A percentile compares a stretch with the other conserved stretches of the same genome.
Conservation (phyloP, 2,329 filamentous ascomycete genomes). For the Coniochaeta pulveracea region DNA sequence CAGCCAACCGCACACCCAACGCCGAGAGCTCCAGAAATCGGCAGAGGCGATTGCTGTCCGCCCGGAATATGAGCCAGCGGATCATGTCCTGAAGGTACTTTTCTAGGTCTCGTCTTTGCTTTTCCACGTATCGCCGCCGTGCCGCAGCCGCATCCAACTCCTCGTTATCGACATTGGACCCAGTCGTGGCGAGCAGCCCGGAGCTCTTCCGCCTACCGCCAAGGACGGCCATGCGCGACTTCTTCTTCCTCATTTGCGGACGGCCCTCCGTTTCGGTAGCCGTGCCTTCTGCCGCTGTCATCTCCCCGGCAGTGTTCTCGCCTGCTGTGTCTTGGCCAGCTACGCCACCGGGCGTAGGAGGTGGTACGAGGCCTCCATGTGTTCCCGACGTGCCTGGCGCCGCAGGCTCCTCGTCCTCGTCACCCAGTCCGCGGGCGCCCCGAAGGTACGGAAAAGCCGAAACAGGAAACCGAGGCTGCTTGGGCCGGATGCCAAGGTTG, state of each 20-base stretch:
- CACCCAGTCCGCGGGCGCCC: slow-evolving; percentile 64
- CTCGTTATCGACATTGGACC: slow-evolving; percentile 28
- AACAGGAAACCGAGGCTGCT: slow-evolving; percentile 81
- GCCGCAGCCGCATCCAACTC: slow-evolving; percentile 44
- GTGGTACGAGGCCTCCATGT: no score
- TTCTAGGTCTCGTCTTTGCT: slow-evolving; percentile 76
- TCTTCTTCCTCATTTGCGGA: slow-evolving; percentile 27
- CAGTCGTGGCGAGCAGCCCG: slow-evolving; percentile 33
- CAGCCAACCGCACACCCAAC: slow-evolving; percentile 82
- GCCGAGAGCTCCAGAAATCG: slow-evolving; percentile 94
- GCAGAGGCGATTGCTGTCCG: slow-evolving; percentile 90
- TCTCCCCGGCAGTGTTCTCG: slow-evolving; percentile 30
- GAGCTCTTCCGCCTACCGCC: slow-evolving; percentile 43
- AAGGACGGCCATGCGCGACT: slow-evolving; percentile 41
- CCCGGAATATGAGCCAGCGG: slow-evolving; percentile 89
- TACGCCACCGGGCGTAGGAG: no score
- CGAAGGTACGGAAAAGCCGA: slow-evolving; percentile 85
- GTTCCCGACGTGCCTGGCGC: slow-evolving; percentile 26
- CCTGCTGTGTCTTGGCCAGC: slow-evolving; percentile 23
- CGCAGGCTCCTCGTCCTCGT: slow-evolving; percentile 65
- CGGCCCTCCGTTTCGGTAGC: slow-evolving; percentile 57
- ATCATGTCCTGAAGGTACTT: slow-evolving; percentile 90
- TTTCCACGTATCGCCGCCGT: slow-evolving; percentile 60
- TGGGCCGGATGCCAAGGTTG: slow-evolving; percentile 53
- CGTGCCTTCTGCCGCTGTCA: slow-evolving; percentile 37